phyloP scores from a whole-genome alignment of 192 early-diverging fungal species.

The Geranomyces variabilis region DNA sequence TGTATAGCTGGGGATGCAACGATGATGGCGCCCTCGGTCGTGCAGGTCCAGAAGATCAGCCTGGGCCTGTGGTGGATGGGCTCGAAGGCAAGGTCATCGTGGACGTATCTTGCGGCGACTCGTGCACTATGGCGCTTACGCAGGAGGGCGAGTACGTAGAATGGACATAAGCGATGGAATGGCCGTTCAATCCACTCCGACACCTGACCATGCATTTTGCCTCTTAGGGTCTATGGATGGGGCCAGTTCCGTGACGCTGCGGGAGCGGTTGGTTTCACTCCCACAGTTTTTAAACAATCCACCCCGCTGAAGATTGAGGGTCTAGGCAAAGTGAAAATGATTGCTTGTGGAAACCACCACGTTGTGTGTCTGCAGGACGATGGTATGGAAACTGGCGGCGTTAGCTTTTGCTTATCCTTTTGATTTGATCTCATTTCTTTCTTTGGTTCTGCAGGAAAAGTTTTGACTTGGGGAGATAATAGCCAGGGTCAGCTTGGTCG shows the following conservation, averaged over 20 bases:
- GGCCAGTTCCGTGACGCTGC: slow-evolving; percentile 84
- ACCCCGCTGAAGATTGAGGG: slow-evolving; percentile 63
- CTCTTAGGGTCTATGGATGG: slow-evolving; percentile 76
- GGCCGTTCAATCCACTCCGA: no score
- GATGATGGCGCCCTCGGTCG: slow-evolving; percentile 87
- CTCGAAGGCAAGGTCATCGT: slow-evolving; percentile 75
- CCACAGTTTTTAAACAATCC: slow-evolving; percentile 64
- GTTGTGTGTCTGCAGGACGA: slow-evolving; percentile 71
- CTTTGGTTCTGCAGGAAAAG: slow-evolving; percentile 52
- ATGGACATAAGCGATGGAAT: no score
- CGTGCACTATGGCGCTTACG: slow-evolving; percentile 76
- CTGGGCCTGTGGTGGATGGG: slow-evolving; percentile 63
- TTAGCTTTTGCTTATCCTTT: neutral
- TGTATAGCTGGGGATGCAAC: slow-evolving; percentile 97
- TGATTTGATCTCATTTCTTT: neutral
- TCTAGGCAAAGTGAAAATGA: slow-evolving; percentile 67
- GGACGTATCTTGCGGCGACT: slow-evolving; percentile 83
- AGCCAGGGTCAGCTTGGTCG: slow-evolving; percentile 90
- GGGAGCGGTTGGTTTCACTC: slow-evolving; percentile 84
- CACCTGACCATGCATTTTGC: no score
- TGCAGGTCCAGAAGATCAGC: slow-evolving; percentile 67
- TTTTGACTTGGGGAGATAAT: slow-evolving; percentile 89
- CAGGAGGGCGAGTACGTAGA: slow-evolving; percentile 64
- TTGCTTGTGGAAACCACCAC: slow-evolving; percentile 86
- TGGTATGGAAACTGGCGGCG: slow-evolving; percentile 19